phyloP scores from a whole-genome alignment of 768 basidiomycete species.

The Lactifluus echinatus region DNA sequence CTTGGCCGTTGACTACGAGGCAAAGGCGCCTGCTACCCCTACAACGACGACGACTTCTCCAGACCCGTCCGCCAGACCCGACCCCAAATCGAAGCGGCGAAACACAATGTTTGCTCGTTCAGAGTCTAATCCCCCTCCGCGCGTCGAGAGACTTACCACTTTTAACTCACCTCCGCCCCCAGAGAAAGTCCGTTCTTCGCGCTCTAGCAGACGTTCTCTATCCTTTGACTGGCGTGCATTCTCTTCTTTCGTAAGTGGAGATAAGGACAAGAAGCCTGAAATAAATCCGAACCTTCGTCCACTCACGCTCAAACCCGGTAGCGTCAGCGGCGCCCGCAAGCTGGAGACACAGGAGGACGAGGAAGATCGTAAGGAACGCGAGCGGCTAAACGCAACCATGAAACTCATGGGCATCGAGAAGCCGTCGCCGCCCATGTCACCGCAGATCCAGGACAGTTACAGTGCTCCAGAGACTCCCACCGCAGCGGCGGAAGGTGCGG shows the following conservation, averaged over 20 bases:
- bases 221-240: conserved; percentile 82
- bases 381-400: conserved; percentile 85
- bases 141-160: conserved; percentile 28
- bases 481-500: conserved; percentile 24
- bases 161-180: conserved; percentile 24
- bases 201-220: conserved; percentile 58
- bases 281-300: conserved; percentile 47
- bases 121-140: conserved; percentile 29
- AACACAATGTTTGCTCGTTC: conserved; percentile 43
- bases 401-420: conserved; percentile 87
- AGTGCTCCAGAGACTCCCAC: conserved; percentile 30
- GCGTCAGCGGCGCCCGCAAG: conserved; percentile 59
- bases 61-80: conserved; percentile 25
- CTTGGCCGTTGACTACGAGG: conserved; percentile 86
- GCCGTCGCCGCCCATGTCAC: conserved; percentile 39
- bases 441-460: conserved; percentile 34
- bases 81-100: conserved; percentile 48
- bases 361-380: conserved; percentile 80
- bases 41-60: conserved; percentile 31
- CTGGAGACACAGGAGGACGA: conserved; percentile 88
- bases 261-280: conserved; percentile 65
- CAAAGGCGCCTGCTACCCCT: conserved; percentile 42
- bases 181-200: conserved; percentile 21
- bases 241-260: conserved; percentile 56
- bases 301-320: conserved; percentile 63